Base-by-base conservation (phyloP, 768 basidiomycete species). In the Tulasnella sp. region DNA sequence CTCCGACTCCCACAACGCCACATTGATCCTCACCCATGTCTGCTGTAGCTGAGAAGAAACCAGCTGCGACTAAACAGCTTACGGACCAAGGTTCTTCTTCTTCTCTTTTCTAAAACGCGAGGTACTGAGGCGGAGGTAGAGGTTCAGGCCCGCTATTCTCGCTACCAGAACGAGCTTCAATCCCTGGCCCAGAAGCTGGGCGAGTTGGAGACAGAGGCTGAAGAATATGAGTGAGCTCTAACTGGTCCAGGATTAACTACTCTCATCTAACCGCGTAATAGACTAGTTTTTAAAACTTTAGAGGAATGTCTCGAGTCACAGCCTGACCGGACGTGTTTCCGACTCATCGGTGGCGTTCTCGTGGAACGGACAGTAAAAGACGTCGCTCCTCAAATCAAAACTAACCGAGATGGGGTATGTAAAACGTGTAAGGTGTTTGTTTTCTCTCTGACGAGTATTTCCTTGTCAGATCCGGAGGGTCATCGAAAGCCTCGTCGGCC, bases 301-400 rank as follows among this genome's bases (percentile, higher is more conserved):
- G 90, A 93, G 82, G 96, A 98, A 82, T 92, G 92, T 14, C 87
- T 96, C 54, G 88, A 88, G n/a, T 90, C 92, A 80, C 94, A 97
- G 80, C 96, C 97, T 24, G 90, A 92, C 86, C 92, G 98, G 80
- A 96, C 96, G 88, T 99, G 98, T 86, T 99, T 98, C 88, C 92
- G 97, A 77, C 89, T 99, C 83, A 94, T 99, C 82, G 98, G 98
- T 7, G 97, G 97, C 41, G 93, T 98, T 8, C 90, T 99, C 22
- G 97, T 99, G 41, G 96, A 99, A 85, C 90, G 97, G 73, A 98
- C 97, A 2, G 98, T 99, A 72, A 92, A 93, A 85, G 97, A 99
- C 83, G 95, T 99, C 75, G 92, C 94, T 50, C 97, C 98, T 50
- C 92, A 93, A 41, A 87, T 99, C 69, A 91, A 94, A 85, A 95